phyloP scores from a whole-genome alignment of 1,139 yeast genomes.

The Zygoascus meyerae region DNA sequence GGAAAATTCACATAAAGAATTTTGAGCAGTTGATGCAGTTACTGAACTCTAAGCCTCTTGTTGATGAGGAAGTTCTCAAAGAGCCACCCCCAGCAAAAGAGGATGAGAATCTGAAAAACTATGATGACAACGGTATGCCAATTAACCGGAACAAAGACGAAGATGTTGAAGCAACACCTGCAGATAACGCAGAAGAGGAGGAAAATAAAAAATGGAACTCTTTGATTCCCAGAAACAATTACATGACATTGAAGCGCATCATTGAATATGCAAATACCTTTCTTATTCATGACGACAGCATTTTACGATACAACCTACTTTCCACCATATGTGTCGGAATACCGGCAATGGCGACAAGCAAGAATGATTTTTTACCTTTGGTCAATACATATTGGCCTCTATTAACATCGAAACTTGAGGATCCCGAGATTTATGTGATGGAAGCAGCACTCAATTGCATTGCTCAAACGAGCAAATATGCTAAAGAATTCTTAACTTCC shows the following conservation, averaged over 20 bases:
- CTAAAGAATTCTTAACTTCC: slow-evolving; percentile 48
- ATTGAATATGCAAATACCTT: slow-evolving; percentile 65
- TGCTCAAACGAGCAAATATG: slow-evolving; percentile 36
- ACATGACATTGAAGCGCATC: slow-evolving; percentile 54
- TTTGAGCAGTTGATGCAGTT: slow-evolving; percentile 22
- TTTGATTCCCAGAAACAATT: slow-evolving; percentile 54
- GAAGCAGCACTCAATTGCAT: slow-evolving; percentile 39
- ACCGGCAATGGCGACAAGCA: slow-evolving; percentile 61
- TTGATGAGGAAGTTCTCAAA: slow-evolving; percentile 24
- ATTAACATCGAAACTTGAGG: slow-evolving; percentile 27
- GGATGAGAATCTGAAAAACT: slow-evolving; percentile 17
- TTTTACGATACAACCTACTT: slow-evolving; percentile 52
- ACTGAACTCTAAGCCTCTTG: slow-evolving; percentile 40
- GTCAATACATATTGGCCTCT: slow-evolving; percentile 68
- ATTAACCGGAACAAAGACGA: slow-evolving; percentile 24
- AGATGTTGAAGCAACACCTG: slow-evolving; percentile 23
- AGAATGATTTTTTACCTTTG: slow-evolving; percentile 55
- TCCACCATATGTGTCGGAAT: slow-evolving; percentile 45
- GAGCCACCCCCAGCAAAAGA: slow-evolving; percentile 25
- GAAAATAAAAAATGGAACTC: slow-evolving; percentile 51
- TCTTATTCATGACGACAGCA: slow-evolving; percentile 59
- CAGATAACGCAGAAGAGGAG: slow-evolving; percentile 27
- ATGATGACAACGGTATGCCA: slow-evolving; percentile 30
- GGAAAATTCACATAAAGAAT: slow-evolving; percentile 11
- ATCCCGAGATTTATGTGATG: slow-evolving; percentile 32